Evolutionary conservation across 306 rosid species (phyloP), one percentile per base, ranked within the genome.

Genomic region (Gynostemma pentaphyllum): DNA sequence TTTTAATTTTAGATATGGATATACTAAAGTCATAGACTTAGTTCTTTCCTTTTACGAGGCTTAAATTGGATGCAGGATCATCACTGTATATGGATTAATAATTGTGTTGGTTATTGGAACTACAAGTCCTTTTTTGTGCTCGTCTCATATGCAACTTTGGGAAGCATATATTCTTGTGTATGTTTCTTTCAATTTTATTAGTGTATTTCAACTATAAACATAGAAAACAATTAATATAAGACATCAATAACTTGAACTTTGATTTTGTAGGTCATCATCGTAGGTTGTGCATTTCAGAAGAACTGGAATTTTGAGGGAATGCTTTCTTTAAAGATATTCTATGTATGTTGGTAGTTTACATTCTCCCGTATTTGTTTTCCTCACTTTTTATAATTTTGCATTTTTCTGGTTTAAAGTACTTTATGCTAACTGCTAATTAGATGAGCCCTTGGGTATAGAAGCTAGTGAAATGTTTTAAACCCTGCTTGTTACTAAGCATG

Each of bases 71-170:
- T 74, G 79, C 82, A 90, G 97, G 97, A 90, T 74, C 97, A 90
- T 81, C 97, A 90, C 67, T 87, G 97, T 75, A 28, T 72, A 66
- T 87, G 96, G 97, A 69, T 87, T 69, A 90, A 87, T 79, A 90
- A 90, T 70, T 90, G 97, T 65, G 84, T 90, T 68, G 96, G 95
- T 76, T 85, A 85, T 74, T 76, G 91, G 89, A 90, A 90, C 82
- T 87, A 90, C 52, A 90, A 90, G 76, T 85, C 91, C 19, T 90
- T 87, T 62, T 78, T 87, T 32, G 53, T 73, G 27, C 88, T 87
- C 55, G 50, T 79, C 55, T 64, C 78, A 8, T 85, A 87, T 67
- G 83, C 87, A 57, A 73, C 87, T 15, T 1, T 76, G 16, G 82
- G 78, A 75, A 74, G 83, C 79, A 67, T 83, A 70, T 73, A 87